Percentiles rank a stretch among this genome's conserved stretches.
Conservation (phyloP, 257 asterid genomes). For the Nicotiana sylvestris region DNA sequence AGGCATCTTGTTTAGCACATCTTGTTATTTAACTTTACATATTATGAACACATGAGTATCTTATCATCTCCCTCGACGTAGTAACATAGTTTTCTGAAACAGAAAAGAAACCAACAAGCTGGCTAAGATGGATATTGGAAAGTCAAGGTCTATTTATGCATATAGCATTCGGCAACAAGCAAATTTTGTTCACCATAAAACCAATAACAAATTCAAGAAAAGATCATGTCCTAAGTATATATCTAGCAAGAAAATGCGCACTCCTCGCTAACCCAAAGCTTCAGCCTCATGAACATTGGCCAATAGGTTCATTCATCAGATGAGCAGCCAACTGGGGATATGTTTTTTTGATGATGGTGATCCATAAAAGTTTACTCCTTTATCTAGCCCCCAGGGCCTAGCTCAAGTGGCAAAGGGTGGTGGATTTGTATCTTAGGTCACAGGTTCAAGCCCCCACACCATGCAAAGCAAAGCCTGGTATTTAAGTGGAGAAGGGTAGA, state of each 20-base stretch:
- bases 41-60: background rate
- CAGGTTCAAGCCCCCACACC: too few relatives aligned
- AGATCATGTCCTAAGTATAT: background rate
- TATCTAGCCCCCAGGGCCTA: too few relatives aligned
- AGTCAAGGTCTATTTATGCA: background rate
- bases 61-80: background rate
- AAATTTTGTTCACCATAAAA: background rate
- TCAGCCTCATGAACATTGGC: background rate
- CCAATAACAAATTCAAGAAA: background rate
- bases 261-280: background rate
- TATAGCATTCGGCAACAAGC: background rate
- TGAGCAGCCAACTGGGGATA: too few relatives aligned
- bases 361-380: too few relatives aligned
- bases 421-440: too few relatives aligned
- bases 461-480: too few relatives aligned
- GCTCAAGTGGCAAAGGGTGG: too few relatives aligned
- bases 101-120: background rate
- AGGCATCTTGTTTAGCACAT: background rate
- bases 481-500: too few relatives aligned
- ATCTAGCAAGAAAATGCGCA: background rate
- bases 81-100: background rate
- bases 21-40: background rate
- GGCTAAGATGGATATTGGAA: background rate
- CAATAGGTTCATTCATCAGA: too few relatives aligned
- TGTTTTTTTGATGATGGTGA: too few relatives aligned